phyloP scores from a whole-genome alignment of 495 filamentous ascomycete genomes.

The Hypoxylon cercidicola region DNA sequence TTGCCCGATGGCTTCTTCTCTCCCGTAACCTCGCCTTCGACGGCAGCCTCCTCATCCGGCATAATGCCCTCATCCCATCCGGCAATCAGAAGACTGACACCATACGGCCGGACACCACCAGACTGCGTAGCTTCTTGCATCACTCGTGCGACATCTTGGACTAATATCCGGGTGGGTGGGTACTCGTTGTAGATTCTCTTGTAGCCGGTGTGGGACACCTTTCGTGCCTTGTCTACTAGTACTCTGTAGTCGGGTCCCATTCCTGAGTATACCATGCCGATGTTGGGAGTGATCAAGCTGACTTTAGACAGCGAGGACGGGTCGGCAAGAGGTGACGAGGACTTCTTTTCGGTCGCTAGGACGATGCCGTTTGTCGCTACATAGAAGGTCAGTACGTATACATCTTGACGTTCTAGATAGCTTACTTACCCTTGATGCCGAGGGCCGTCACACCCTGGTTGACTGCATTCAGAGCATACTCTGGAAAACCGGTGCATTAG shows the following conservation, averaged over 20 bases:
- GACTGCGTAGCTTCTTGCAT: conserved; percentile 99
- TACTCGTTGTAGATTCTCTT: conserved; percentile 99
- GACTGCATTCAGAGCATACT: conserved; percentile 98
- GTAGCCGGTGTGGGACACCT: conserved; percentile 98
- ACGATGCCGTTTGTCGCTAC: conserved; percentile 98
- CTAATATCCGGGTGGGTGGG: conserved; percentile 96
- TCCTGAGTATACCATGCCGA: conserved; percentile 99
- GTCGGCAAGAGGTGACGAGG: conserved; percentile 93
- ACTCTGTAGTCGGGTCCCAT: conserved; percentile 99
- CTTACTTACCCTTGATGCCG: conserved; percentile 87
- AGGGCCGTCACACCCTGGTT: conserved; percentile 99
- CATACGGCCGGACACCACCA: conserved; percentile 97
- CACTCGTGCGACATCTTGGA: conserved; percentile 96
- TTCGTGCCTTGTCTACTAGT: conserved; percentile 95
- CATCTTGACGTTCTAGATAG: conserved; percentile 1
- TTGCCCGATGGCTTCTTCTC: conserved; percentile 77
- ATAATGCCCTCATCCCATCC: conserved; percentile 98
- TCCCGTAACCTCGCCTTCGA: conserved; percentile 63
- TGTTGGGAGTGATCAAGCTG: conserved; percentile 96
- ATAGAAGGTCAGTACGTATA: conserved; percentile 11
- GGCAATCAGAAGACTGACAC: conserved; percentile 92
- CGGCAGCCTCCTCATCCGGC: conserved; percentile 67
- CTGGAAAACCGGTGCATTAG: conserved; percentile 64
- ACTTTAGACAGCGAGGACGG: conserved; percentile 95
- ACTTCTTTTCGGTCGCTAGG: conserved; percentile 99